Conservation (phyloP, 768 basidiomycete genomes). For the Rhodosporidiobolus sp. region DNA sequence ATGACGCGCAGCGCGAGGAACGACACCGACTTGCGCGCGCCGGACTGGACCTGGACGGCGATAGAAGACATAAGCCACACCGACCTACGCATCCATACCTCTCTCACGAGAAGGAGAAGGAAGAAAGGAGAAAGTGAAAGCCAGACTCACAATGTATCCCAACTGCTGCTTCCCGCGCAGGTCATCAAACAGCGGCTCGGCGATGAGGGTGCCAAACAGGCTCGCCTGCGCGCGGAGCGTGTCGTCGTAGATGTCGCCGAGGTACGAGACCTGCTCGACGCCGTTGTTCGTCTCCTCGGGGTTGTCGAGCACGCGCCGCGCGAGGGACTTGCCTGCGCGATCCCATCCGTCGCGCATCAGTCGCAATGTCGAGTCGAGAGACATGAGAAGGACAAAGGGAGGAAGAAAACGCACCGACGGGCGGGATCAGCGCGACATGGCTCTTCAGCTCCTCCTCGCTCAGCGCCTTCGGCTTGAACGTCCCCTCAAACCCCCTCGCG, state of each 20-base stretch:
- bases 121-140: neutral
- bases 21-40: conserved; percentile 59
- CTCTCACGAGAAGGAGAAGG: too few species aligned
- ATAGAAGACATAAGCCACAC: conserved; percentile 40
- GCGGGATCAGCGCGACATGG: conserved; percentile 62
- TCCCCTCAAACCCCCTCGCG: conserved; percentile 66
- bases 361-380: neutral
- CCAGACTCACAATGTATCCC: conserved; percentile 74
- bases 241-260: conserved; percentile 66
- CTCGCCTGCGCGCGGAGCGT: conserved; percentile 63
- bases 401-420: conserved; percentile 56
- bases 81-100: too few species aligned
- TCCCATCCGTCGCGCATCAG: conserved; percentile 7
- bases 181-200: conserved; percentile 87
- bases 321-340: conserved; percentile 64
- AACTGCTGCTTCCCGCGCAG: conserved; percentile 93
- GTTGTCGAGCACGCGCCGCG: conserved; percentile 68
- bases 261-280: conserved; percentile 77
- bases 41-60: conserved; percentile 47
- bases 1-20: conserved; percentile 75
- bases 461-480: conserved; percentile 60
- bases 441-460: conserved; percentile 58
- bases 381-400: neutral
- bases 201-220: conserved; percentile 75
- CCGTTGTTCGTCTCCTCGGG: conserved; percentile 81